Evolutionary conservation across 2,329 filamentous ascomycete genomes (phyloP).

Genomic region (Lasiodiplodia hormozganensis): DNA sequence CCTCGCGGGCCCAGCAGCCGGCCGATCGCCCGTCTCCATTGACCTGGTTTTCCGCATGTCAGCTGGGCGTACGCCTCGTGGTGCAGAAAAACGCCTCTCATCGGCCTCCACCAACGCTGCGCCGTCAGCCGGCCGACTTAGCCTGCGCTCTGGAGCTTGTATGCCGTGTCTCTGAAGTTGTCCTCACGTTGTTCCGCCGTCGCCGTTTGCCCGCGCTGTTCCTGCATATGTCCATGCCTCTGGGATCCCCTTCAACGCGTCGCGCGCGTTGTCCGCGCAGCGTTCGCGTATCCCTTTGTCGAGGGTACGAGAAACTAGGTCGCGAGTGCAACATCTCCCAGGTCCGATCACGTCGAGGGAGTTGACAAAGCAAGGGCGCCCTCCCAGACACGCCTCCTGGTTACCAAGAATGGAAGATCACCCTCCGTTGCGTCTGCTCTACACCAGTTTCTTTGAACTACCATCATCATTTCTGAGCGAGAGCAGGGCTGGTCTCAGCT

Average conservation of each 20-base stretch:
- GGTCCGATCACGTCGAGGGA: conserved; percentile 8
- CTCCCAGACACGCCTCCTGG: conserved; percentile 27
- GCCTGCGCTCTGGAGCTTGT: background rate
- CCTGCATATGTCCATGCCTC: conserved; percentile 27
- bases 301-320: conserved; percentile 26
- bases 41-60: conserved; percentile 16
- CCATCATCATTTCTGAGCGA: conserved; percentile 18
- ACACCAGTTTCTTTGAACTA: conserved; percentile 28
- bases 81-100: conserved; percentile 26
- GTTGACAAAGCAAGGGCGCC: conserved; percentile 27
- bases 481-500: conserved; percentile 20
- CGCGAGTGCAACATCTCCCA: conserved; percentile 25
- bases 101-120: conserved; percentile 5
- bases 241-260: conserved; percentile 26
- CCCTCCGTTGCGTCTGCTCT: conserved; percentile 9
- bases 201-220: conserved; percentile 16
- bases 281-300: conserved; percentile 26
- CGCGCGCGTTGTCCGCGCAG: conserved; percentile 25
- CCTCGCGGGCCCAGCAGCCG: conserved; percentile 7
- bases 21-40: conserved; percentile 5
- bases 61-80: conserved; percentile 12
- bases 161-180: background rate
- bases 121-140: background rate
- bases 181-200: background rate
- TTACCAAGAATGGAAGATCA: conserved; percentile 29